Percentiles rank a stretch among this genome's conserved stretches.
phyloP scores from a whole-genome alignment of 2,329 filamentous ascomycete genomes.

The Pseudogymnoascus sp. region DNA sequence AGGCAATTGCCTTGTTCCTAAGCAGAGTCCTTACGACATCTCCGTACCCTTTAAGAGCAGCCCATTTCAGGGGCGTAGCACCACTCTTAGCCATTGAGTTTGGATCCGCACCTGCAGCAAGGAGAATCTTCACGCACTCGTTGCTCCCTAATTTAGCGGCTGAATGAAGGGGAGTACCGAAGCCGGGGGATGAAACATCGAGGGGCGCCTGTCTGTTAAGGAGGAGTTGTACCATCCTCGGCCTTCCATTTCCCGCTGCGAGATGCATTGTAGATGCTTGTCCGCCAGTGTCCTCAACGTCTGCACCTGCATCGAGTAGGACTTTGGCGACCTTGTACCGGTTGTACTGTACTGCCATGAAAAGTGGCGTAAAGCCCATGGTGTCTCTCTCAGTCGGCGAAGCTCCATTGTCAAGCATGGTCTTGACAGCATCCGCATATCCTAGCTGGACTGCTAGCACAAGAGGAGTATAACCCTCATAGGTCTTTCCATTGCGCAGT shows the following conservation, averaged over 20 bases:
- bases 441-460: neutral
- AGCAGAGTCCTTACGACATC: slow-evolving; percentile 9
- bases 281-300: neutral
- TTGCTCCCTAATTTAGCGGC: neutral
- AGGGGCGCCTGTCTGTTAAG: neutral
- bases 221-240: neutral
- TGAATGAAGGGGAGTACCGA: neutral
- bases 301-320: neutral
- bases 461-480: neutral
- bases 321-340: neutral
- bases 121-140: neutral
- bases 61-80: slow-evolving; percentile 7
- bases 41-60: slow-evolving; percentile 11
- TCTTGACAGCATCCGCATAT: neutral
- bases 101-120: slow-evolving; percentile 11
- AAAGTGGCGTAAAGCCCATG: neutral
- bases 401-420: neutral
- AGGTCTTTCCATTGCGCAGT: neutral
- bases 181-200: neutral
- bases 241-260: neutral
- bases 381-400: neutral
- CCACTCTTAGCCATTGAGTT: neutral
- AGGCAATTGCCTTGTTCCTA: slow-evolving; percentile 5
- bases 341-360: neutral
- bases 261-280: neutral